phyloP scores from a whole-genome alignment of 768 basidiomycete genomes.

The Kwoniella sp. region DNA sequence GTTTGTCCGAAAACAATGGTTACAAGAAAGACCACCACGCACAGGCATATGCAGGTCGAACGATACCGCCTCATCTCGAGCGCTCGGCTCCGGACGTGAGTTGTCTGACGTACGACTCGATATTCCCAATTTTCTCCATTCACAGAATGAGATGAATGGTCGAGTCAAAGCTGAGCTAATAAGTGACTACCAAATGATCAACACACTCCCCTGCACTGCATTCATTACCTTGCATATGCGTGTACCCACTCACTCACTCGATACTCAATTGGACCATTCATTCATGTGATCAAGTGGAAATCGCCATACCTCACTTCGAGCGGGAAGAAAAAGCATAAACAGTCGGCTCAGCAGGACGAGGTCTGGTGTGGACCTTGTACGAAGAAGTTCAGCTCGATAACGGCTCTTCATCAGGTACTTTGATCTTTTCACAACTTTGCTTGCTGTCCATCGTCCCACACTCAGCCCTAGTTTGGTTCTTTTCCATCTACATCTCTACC shows the following conservation, averaged over 20 bases:
- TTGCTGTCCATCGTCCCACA: no score
- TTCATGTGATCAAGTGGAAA: not conserved
- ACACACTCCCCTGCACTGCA: no score
- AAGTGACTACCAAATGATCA: no score
- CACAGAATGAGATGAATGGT: not conserved
- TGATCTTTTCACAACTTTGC: not conserved
- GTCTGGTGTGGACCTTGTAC: slow-evolving; percentile 1
- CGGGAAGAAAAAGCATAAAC: slow-evolving; percentile 2
- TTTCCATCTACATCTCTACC: no score
- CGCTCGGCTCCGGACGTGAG: not conserved
- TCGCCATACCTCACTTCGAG: not conserved
- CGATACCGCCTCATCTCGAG: slow-evolving; percentile 5
- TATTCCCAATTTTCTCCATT: no score
- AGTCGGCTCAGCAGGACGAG: not conserved
- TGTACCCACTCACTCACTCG: not conserved
- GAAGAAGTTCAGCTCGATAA: slow-evolving; percentile 5
- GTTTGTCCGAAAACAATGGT: not conserved
- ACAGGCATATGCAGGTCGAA: not conserved
- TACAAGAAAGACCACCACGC: not conserved
- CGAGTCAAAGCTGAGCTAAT: no score
- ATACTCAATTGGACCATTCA: no score
- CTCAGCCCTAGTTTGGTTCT: no score
- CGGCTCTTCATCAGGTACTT: slow-evolving; percentile 7
- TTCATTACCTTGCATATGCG: not conserved
- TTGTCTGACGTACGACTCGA: not conserved